Conservation (phyloP, 768 basidiomycete species). For the Pulveroboletus sp. region DNA sequence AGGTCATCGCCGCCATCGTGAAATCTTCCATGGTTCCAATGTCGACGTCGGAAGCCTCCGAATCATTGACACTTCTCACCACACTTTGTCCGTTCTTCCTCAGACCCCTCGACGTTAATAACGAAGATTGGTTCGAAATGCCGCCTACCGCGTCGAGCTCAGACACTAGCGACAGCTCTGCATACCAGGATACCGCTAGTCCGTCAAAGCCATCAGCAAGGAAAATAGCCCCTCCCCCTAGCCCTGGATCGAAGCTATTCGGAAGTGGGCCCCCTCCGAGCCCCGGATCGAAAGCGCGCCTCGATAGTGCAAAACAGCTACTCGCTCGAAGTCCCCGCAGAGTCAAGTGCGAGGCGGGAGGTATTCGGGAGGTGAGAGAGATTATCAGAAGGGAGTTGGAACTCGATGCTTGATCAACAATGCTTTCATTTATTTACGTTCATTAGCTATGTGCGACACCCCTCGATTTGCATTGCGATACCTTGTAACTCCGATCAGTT, state of each 20-base stretch:
- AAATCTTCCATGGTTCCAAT: constrained; percentile 83
- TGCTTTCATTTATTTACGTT: constrained; percentile 29
- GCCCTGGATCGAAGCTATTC: constrained; percentile 38
- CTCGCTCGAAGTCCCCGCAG: constrained; percentile 68
- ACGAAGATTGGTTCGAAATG: constrained; percentile 54
- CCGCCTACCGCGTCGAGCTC: constrained; percentile 27
- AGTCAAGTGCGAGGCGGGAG: constrained; percentile 69
- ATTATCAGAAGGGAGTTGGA: constrained; percentile 79
- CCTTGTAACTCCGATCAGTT: constrained; percentile 5
- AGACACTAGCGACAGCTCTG: constrained; percentile 11
- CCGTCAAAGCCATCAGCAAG: constrained; percentile 36
- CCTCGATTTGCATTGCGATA: constrained; percentile 25
- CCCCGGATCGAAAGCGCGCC: constrained; percentile 48
- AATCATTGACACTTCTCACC: constrained; percentile 65
- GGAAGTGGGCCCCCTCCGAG: constrained; percentile 38
- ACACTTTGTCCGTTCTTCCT: constrained; percentile 81
- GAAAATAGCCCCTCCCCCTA: constrained; percentile 29
- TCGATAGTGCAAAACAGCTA: constrained; percentile 60
- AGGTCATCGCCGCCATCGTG: constrained; percentile 66
- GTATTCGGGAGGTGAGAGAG: constrained; percentile 76
- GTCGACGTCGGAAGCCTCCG: constrained; percentile 72
- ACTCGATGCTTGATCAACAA: constrained; percentile 47
- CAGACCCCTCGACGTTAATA: constrained; percentile 56
- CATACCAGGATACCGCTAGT: constrained; percentile 26
- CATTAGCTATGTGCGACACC: constrained; percentile 17